A percentile compares a stretch with the other conserved stretches of the same genome.
Evolutionary conservation across 805 yeast species (phyloP).

Genomic region (Tetrapisispora iriomotensis): DNA sequence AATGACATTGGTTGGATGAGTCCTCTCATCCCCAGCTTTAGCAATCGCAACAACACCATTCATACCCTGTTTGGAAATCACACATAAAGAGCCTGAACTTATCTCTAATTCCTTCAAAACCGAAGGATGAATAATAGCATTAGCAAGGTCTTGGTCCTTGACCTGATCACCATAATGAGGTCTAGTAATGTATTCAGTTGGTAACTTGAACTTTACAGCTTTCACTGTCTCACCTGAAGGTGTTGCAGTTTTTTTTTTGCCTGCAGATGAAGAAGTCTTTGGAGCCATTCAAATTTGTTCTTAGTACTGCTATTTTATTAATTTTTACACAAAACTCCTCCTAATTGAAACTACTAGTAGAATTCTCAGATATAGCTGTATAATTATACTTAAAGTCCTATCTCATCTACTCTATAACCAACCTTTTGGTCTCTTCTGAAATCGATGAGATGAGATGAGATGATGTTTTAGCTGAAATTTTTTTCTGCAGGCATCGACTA

Average conservation of each 20-base stretch:
- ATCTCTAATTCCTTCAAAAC: conserved; percentile 40
- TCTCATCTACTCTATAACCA: too few species aligned
- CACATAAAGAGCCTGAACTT: conserved; percentile 36
- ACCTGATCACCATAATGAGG: conserved; percentile 24
- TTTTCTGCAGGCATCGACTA: too few species aligned
- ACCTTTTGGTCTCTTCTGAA: too few species aligned
- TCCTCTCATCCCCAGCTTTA: conserved; percentile 29
- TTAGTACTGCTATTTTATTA: too few species aligned
- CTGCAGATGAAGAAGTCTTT: conserved; percentile 16
- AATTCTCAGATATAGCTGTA: too few species aligned
- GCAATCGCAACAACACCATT: conserved; percentile 39
- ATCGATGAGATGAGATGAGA: background rate
- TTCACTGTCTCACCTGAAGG: conserved; percentile 12
- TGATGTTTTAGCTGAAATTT: too few species aligned
- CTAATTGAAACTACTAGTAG: too few species aligned
- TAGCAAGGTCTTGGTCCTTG: conserved; percentile 28
- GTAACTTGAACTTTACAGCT: conserved; percentile 28
- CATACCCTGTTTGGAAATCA: conserved; percentile 37
- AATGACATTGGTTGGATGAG: conserved; percentile 32
- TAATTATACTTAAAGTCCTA: too few species aligned
- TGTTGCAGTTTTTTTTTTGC: conserved; percentile 20
- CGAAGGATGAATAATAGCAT: conserved; percentile 35
- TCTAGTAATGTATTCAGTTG: conserved; percentile 32
- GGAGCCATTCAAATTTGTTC: conserved; percentile 8
- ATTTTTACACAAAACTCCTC: too few species aligned